phyloP scores from a whole-genome alignment of 192 early-diverging fungal genomes.

The Piromyces finnis region DNA sequence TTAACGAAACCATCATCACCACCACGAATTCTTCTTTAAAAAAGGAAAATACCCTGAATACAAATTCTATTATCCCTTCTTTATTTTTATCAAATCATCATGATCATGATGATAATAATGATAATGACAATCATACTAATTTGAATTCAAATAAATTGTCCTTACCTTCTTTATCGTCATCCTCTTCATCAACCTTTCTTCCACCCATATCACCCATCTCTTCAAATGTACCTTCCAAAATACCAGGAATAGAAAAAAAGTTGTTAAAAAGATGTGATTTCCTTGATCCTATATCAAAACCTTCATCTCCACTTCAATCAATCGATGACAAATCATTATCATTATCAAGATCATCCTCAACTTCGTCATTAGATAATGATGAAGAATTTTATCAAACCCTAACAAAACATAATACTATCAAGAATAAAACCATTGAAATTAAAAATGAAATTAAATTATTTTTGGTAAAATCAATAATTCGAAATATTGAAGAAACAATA shows the following conservation, averaged over 20 bases:
- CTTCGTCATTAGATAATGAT: background rate
- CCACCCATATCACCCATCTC: background rate
- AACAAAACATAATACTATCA: background rate
- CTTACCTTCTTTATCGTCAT: no score
- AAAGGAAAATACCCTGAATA: no score
- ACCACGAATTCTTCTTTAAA: no score
- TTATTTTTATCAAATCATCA: no score
- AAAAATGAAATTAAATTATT: background rate
- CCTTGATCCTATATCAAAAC: background rate
- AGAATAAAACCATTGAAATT: background rate
- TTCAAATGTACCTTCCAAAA: background rate
- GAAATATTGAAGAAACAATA: background rate
- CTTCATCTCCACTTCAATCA: background rate
- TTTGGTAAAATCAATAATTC: background rate
- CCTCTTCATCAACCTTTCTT: background rate
- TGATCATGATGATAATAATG: no score
- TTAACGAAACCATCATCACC: no score
- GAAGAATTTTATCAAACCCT: background rate
- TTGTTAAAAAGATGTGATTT: background rate
- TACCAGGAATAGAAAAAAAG: background rate
- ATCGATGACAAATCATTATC: background rate
- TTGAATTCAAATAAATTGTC: no score
- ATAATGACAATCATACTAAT: background rate
- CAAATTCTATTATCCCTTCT: no score
- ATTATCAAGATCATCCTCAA: background rate